A percentile compares a stretch with the other conserved stretches of the same genome.
These are phyloP conservation scores for Solanum virginianum DNA, from an alignment of 257 asterid genomes.

Conservation along the genomic window DNA sequence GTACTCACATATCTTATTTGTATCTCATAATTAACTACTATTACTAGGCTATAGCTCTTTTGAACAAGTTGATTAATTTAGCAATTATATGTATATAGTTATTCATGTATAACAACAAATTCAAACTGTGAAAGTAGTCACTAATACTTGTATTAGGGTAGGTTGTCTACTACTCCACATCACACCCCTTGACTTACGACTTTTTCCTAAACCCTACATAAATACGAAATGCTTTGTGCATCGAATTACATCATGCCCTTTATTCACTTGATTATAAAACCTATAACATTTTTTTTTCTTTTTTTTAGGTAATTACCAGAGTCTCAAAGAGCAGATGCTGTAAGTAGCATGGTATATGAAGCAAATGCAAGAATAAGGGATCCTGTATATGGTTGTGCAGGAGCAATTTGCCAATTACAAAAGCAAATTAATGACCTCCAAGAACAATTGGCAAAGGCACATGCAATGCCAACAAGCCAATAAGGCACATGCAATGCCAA, in stretches of 20 bases:
- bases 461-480: constrained; percentile 60
- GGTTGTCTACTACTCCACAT: background rate
- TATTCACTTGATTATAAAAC: background rate
- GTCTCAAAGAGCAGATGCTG: constrained; percentile 53
- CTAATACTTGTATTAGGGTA: background rate
- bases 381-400: constrained; percentile 75
- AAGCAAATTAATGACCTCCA: constrained; percentile 58
- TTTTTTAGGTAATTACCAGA: constrained; percentile 69
- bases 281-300: background rate
- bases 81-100: background rate
- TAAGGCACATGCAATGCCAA: constrained; percentile 60
- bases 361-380: constrained; percentile 69
- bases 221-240: accelerated
- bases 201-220: background rate
- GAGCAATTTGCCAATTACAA: constrained; percentile 63
- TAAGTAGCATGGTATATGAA: constrained; percentile 82
- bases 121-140: background rate
- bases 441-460: constrained; percentile 56
- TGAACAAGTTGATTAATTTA: too few relatives aligned
- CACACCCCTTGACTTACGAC: background rate
- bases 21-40: background rate
- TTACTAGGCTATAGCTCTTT: background rate
- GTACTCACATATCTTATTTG: background rate
- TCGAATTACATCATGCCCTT: too few relatives aligned
- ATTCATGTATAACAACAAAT: too few relatives aligned